Conservation (phyloP, 1,284 basidiomycete genomes). For the Melampsora americana region DNA sequence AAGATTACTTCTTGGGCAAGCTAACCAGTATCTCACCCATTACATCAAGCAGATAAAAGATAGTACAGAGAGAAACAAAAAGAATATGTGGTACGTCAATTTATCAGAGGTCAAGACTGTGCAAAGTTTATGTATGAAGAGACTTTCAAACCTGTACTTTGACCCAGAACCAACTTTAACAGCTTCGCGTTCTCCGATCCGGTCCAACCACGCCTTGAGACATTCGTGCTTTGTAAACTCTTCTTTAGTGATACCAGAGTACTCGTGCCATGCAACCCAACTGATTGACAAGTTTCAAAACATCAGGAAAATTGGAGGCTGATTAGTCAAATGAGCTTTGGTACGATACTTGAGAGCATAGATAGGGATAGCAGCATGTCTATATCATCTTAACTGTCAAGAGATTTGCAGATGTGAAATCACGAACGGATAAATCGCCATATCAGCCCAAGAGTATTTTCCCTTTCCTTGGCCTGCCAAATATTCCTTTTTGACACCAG, state of each 20-base stretch:
- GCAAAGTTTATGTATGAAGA: no score
- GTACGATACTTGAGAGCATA: not conserved
- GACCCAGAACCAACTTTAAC: slow-evolving; percentile 46
- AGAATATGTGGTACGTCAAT: no score
- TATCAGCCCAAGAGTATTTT: slow-evolving; percentile 32
- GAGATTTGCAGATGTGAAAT: not conserved
- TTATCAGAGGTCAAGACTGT: no score
- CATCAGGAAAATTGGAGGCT: not conserved
- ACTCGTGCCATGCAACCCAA: slow-evolving; percentile 9
- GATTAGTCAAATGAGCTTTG: not conserved
- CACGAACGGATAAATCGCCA: slow-evolving; percentile 26
- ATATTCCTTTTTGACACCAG: slow-evolving; percentile 29
- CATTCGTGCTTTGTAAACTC: slow-evolving; percentile 4
- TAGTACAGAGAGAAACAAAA: no score
- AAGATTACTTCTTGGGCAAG: no score
- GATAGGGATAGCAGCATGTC: no score
- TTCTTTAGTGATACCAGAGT: slow-evolving; percentile 14
- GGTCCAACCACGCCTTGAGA: slow-evolving; percentile 46
- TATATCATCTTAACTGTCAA: not conserved
- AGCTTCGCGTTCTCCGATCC: slow-evolving; percentile 46
- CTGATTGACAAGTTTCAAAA: not conserved
- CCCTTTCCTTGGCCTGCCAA: slow-evolving; percentile 26
- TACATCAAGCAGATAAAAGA: no score
- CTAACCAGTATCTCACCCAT: no score
- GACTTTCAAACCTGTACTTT: slow-evolving; percentile 21